Evolutionary conservation across 2,329 filamentous ascomycete genomes (phyloP), one percentile per base, ranked within the genome.

Genomic region (Scedosporium minutisporum): DNA sequence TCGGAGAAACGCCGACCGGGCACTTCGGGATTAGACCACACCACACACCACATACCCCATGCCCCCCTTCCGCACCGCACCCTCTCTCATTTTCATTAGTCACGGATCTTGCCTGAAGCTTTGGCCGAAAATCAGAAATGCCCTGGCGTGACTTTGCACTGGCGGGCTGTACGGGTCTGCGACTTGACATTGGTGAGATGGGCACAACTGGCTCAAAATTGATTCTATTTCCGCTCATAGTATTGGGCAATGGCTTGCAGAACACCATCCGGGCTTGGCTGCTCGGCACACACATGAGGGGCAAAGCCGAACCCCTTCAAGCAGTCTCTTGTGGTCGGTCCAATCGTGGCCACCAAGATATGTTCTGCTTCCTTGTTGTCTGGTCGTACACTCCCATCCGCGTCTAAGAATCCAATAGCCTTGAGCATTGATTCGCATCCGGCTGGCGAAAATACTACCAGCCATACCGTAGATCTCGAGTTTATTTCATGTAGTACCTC

Each of bases 321-420:
- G 74, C 91, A 87, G 67, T 92, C 86, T 65, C 87, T 82, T 10
- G 95, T 99, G 18, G 95, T 99, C 12, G 95, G 93, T 0, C 95
- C 95, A 73, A 99, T 99, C 0, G 93, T 96, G 14, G 88, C 91
- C 65, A 97, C 79, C 65, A 83, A 86, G 1, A 86, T 88, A 80
- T 23, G 25, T 14, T 25, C 42, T 23, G 25, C n/a, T 9, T 18
- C 86, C 69, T 67, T 82, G 14, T 14, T 18, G 41, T 41, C 44
- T 46, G 41, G 23, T 23, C 14, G n/a, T 18, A 63, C 57, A 14
- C 16, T 48, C 5, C 63, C 64, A 4, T 71, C 70, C 4, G 73
- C 69, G 63, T 85, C 80, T 18, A 87, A 69, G 66, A 82, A 67
- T 1, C 77, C 81, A 53, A 89, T 71, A 1, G 77, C 78, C 4